Evolutionary conservation across 1,284 basidiomycete species (phyloP).

Genomic region (Trametes versicolor): DNA sequence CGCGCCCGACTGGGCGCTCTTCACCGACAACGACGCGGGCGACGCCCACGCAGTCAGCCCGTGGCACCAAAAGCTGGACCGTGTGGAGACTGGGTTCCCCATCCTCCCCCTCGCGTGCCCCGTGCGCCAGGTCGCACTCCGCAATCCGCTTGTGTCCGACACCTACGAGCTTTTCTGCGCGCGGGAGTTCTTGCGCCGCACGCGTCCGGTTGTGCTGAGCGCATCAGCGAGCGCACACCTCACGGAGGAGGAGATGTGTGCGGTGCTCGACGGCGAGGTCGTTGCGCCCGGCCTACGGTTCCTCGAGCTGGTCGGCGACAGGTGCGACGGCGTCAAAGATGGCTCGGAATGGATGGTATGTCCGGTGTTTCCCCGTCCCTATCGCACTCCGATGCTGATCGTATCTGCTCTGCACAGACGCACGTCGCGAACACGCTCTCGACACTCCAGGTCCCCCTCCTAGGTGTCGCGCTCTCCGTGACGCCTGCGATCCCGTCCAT

Average conservation of each 20-base stretch:
- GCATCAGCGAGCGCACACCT: slow-evolving; percentile 20
- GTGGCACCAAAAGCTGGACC: slow-evolving; percentile 26
- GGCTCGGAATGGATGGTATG: slow-evolving; percentile 29
- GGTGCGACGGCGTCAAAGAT: slow-evolving; percentile 31
- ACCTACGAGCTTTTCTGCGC: slow-evolving; percentile 24
- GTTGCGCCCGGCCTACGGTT: slow-evolving; percentile 26
- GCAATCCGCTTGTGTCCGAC: slow-evolving; percentile 29
- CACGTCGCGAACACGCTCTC: slow-evolving; percentile 24
- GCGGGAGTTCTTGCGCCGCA: slow-evolving; percentile 29
- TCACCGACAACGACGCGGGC: slow-evolving; percentile 8
- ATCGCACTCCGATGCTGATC: slow-evolving; percentile 11
- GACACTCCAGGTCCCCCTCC: slow-evolving; percentile 17
- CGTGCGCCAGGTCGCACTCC: slow-evolving; percentile 27
- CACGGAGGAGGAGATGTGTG: slow-evolving; percentile 25
- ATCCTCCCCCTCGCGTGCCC: slow-evolving; percentile 29
- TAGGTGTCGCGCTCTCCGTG: slow-evolving; percentile 27
- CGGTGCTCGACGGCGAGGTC: slow-evolving; percentile 24
- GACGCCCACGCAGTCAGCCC: slow-evolving; percentile 17
- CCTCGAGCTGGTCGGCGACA: slow-evolving; percentile 30
- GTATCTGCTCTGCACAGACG: not conserved
- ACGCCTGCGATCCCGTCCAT: slow-evolving; percentile 21
- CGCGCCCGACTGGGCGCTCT: slow-evolving; percentile 27
- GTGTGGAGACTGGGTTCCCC: slow-evolving; percentile 28
- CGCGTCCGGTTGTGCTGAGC: slow-evolving; percentile 32
- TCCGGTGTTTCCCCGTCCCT: not conserved